Evolutionary conservation across 441 rosid species (phyloP).

Genomic region (Croton laevigatus): DNA sequence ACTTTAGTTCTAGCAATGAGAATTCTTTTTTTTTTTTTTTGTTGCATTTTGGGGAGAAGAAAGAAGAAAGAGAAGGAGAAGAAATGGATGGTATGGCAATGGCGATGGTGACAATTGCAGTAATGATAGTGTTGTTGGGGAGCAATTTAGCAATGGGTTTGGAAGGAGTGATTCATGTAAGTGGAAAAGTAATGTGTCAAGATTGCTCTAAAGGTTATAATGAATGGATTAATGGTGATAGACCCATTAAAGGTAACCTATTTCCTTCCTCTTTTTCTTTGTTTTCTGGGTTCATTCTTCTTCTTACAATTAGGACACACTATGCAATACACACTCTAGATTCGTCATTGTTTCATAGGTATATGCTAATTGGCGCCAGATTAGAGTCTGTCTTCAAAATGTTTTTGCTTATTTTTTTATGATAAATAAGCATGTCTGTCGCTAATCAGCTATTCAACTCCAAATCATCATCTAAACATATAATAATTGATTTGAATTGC

Average conservation of each 20-base stretch:
- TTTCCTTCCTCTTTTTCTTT: background rate
- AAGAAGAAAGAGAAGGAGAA: background rate
- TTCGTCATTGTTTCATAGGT: too few relatives aligned
- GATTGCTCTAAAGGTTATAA: slow-evolving; percentile 62
- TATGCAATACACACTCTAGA: too few relatives aligned
- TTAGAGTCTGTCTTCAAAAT: too few relatives aligned
- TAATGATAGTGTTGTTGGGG: slow-evolving; percentile 22
- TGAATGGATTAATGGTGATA: slow-evolving; percentile 53
- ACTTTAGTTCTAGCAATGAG: too few relatives aligned
- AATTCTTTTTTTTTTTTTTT: too few relatives aligned
- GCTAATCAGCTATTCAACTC: too few relatives aligned
- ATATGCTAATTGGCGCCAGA: too few relatives aligned
- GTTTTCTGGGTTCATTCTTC: background rate
- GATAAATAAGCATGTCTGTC: too few relatives aligned
- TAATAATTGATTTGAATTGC: background rate
- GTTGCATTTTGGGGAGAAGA: too few relatives aligned
- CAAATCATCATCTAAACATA: too few relatives aligned
- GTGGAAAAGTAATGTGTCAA: slow-evolving; percentile 70
- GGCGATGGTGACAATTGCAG: slow-evolving; percentile 26
- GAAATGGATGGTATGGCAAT: slow-evolving; percentile 27
- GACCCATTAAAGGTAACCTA: slow-evolving; percentile 61
- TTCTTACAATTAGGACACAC: background rate
- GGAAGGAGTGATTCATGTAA: slow-evolving; percentile 41
- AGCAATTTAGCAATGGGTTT: slow-evolving; percentile 25
- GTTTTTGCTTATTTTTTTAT: too few relatives aligned